These are phyloP conservation scores for Cutaneotrichosporon spelunceum DNA, from an alignment of 1,284 basidiomycete genomes.

Conservation along the genomic window DNA sequence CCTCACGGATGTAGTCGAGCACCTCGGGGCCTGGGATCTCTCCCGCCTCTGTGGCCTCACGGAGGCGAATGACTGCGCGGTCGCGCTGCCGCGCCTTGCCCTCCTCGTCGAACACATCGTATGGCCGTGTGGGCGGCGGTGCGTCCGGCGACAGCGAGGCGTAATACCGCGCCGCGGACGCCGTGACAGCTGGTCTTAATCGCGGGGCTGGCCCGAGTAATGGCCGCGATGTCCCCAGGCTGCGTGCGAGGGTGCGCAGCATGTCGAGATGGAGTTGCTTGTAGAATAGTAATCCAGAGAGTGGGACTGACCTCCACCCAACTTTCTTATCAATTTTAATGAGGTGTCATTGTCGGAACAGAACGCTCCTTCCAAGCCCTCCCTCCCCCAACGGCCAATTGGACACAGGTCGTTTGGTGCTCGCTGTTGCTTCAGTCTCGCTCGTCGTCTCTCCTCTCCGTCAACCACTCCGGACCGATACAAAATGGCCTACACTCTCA, in stretches of 20 bases:
- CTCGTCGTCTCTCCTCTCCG: background rate
- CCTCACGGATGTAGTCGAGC: constrained; percentile 89
- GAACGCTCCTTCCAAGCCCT: constrained; percentile 1
- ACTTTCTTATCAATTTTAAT: background rate
- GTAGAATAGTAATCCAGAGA: background rate
- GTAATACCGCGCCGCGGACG: constrained; percentile 20
- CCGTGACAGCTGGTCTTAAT: background rate
- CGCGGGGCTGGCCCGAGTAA: no score
- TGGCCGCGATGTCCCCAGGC: background rate
- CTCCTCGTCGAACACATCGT: constrained; percentile 81
- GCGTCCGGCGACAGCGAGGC: constrained; percentile 45
- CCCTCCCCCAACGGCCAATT: constrained; percentile 8
- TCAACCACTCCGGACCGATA: background rate
- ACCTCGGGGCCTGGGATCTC: constrained; percentile 48
- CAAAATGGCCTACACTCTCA: constrained; percentile 20
- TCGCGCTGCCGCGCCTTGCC: constrained; percentile 81
- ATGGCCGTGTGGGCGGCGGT: constrained; percentile 54
- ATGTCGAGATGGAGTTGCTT: background rate
- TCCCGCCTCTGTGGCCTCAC: constrained; percentile 55
- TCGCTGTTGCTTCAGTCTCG: background rate
- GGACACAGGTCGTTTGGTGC: background rate
- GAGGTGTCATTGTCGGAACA: constrained; percentile 8
- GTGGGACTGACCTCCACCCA: constrained; percentile 3
- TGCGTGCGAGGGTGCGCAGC: constrained; percentile 2
- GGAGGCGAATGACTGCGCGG: constrained; percentile 62